Evolutionary conservation across 2,329 filamentous ascomycete species (phyloP).

Genomic region (Rhinocladiella similis): DNA sequence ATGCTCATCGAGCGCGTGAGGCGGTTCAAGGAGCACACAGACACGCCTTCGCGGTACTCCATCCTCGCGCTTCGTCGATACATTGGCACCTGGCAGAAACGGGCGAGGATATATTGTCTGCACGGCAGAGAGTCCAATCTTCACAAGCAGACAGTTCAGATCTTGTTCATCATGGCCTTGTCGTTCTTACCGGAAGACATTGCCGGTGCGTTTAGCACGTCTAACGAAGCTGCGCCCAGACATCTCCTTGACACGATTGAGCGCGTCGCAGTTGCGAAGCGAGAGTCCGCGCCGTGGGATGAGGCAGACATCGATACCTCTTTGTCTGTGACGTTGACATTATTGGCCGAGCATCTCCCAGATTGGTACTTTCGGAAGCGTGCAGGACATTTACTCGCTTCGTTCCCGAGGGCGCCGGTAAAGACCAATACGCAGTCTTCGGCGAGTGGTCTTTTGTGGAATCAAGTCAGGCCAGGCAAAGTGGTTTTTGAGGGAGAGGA

Average conservation of each 20-base stretch:
- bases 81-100: slow-evolving; percentile 5
- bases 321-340: neutral
- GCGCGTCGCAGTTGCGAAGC: neutral
- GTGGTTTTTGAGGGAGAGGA: too few relatives aligned
- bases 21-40: too few relatives aligned
- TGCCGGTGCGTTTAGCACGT: slow-evolving; percentile 5
- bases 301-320: neutral
- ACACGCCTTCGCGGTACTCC: too few relatives aligned
- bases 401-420: neutral
- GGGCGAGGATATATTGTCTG: slow-evolving; percentile 2
- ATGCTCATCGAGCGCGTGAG: too few relatives aligned
- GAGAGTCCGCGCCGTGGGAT: neutral
- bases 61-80: slow-evolving; percentile 1
- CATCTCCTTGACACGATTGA: slow-evolving; percentile 9
- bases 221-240: neutral
- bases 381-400: neutral
- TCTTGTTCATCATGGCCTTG: slow-evolving; percentile 13
- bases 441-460: too few relatives aligned
- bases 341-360: neutral
- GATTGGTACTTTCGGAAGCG: neutral
- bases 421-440: too few relatives aligned
- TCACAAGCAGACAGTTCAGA: slow-evolving; percentile 7
- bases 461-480: too few relatives aligned
- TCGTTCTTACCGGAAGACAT: slow-evolving; percentile 9
- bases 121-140: slow-evolving; percentile 3